These are phyloP conservation scores for Phoenix roebelenii DNA, from an alignment of 176 grass and related monocot genomes.

Conservation along the genomic window DNA sequence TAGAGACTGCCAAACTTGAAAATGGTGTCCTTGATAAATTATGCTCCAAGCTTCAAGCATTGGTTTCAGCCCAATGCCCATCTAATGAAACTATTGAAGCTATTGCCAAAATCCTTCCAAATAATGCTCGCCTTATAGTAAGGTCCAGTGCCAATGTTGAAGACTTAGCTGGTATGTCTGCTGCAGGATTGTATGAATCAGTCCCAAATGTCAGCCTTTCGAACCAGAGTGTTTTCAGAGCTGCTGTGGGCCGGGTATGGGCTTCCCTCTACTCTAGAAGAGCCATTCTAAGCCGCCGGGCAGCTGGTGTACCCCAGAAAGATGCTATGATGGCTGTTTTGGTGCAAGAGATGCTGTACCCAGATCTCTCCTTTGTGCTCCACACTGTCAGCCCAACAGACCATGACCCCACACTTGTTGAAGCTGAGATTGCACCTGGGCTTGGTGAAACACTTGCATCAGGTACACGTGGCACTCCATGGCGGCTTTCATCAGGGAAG, in stretches of 20 bases:
- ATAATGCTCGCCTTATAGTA: conserved; percentile 55
- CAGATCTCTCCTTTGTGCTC: conserved; percentile 86
- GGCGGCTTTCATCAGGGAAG: conserved; percentile 72
- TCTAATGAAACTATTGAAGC: conserved; percentile 40
- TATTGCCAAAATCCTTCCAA: conserved; percentile 39
- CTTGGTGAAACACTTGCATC: conserved; percentile 86
- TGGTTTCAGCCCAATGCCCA: conserved; percentile 49
- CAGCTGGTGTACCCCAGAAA: conserved; percentile 58
- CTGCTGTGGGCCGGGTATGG: conserved; percentile 58
- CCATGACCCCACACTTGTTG: conserved; percentile 53
- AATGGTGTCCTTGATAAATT: conserved; percentile 69
- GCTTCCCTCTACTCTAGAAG: conserved; percentile 91
- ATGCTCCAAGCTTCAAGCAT: conserved; percentile 51
- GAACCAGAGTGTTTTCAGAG: conserved; percentile 40
- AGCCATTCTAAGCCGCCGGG: conserved; percentile 74
- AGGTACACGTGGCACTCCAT: conserved; percentile 84
- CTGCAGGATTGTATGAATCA: conserved; percentile 86
- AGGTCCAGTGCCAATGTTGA: conserved; percentile 96
- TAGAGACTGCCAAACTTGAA: conserved; percentile 59
- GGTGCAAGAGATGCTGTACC: conserved; percentile 80
- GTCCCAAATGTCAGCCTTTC: conserved; percentile 76
- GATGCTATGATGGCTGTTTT: conserved; percentile 81
- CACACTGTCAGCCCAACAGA: conserved; percentile 69
- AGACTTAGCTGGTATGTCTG: conserved; percentile 96
- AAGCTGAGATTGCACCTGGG: conserved; percentile 71